These are phyloP conservation scores for Diaporthe sp. DNA, from an alignment of 2,329 filamentous ascomycete species.

Conservation along the genomic window DNA sequence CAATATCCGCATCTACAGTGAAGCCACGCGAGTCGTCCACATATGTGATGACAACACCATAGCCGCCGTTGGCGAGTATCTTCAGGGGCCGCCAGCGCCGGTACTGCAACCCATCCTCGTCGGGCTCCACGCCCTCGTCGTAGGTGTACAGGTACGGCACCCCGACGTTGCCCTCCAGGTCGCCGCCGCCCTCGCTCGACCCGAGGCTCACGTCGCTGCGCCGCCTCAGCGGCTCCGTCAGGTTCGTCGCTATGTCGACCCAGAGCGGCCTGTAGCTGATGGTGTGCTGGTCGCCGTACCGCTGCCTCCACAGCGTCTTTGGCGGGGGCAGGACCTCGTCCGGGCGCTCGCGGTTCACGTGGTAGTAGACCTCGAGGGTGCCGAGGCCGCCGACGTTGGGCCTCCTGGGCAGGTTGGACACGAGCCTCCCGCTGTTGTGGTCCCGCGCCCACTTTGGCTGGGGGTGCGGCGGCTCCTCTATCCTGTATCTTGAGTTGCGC, in stretches of 20 bases:
- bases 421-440: neutral
- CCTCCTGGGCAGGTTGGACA: neutral
- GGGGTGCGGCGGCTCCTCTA: neutral
- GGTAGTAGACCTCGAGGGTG: neutral
- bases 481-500: neutral
- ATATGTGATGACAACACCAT: slow-evolving; percentile 13
- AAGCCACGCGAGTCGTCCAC: neutral
- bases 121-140: neutral
- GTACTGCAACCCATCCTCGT: neutral
- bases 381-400: neutral
- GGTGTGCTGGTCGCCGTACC: neutral
- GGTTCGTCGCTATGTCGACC: neutral
- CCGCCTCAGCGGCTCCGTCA: neutral
- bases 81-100: slow-evolving; percentile 6
- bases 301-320: slow-evolving; percentile 11
- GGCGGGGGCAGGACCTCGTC: slow-evolving; percentile 1
- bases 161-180: neutral
- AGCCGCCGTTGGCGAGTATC: slow-evolving; percentile 14
- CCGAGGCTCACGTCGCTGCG: too few species aligned
- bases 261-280: neutral
- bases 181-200: neutral
- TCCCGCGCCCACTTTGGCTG: neutral
- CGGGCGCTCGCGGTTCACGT: neutral
- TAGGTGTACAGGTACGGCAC: neutral
- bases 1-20: neutral